Percentiles rank a stretch among this genome's conserved stretches.
These are phyloP conservation scores for Saccharata proteae DNA, from an alignment of 2,329 filamentous ascomycete genomes.

Conservation along the genomic window DNA sequence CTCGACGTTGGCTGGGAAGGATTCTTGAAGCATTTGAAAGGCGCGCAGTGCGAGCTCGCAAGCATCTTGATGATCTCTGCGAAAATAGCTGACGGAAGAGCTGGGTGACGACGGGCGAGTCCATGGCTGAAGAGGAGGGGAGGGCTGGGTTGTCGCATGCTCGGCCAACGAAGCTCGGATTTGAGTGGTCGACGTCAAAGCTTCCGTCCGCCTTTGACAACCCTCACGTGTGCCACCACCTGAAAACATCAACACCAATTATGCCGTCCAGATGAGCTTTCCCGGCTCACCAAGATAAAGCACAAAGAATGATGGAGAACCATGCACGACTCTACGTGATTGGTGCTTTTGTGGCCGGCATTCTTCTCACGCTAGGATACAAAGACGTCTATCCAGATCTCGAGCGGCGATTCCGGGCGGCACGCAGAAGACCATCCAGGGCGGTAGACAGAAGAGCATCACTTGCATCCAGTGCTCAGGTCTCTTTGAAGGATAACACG, in stretches of 20 bases:
- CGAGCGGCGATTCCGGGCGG: slow-evolving; percentile 48
- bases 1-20: not conserved
- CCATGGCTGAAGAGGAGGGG: slow-evolving; percentile 43
- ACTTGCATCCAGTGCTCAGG: slow-evolving; percentile 6
- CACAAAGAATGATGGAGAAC: slow-evolving; percentile 28
- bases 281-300: too few species aligned
- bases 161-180: slow-evolving; percentile 1
- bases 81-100: slow-evolving; percentile 79
- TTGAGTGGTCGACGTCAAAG: slow-evolving; percentile 5
- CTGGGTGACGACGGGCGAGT: slow-evolving; percentile 64
- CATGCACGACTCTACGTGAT: slow-evolving; percentile 46
- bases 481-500: slow-evolving; percentile 8
- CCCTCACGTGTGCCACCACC: too few species aligned
- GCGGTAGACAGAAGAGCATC: slow-evolving; percentile 13
- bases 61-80: slow-evolving; percentile 30
- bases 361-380: slow-evolving; percentile 62
- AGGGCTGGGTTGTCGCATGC: slow-evolving; percentile 7
- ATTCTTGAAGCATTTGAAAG: too few species aligned
- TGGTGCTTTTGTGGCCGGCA: slow-evolving; percentile 64
- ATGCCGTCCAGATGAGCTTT: too few species aligned
- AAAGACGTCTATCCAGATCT: slow-evolving; percentile 71
- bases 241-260: too few species aligned
- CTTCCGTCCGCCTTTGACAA: not conserved
- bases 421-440: slow-evolving; percentile 15
- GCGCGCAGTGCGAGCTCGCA: slow-evolving; percentile 6